phyloP scores from a whole-genome alignment of 179 eudicot species.

The Camellia oleifera region DNA sequence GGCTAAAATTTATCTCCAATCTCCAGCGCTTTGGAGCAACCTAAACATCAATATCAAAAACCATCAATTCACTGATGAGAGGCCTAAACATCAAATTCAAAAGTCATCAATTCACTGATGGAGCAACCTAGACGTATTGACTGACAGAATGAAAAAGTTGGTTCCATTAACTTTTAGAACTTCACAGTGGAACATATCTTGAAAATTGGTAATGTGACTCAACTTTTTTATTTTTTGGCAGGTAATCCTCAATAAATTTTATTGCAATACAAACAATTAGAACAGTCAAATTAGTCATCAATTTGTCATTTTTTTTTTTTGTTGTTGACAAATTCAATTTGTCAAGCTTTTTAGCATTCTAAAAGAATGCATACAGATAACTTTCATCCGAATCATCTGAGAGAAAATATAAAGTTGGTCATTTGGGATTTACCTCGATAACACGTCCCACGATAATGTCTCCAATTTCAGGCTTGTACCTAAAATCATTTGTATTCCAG shows the following conservation, averaged over 20 bases:
- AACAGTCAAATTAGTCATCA: not conserved
- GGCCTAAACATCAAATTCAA: slow-evolving; percentile 16
- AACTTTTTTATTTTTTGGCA: not conserved
- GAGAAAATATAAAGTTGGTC: not conserved
- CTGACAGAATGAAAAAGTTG: not conserved
- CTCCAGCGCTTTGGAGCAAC: slow-evolving; percentile 90
- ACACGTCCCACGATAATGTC: slow-evolving; percentile 90
- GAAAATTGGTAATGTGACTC: not conserved
- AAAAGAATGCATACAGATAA: not conserved
- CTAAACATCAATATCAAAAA: slow-evolving; percentile 26
- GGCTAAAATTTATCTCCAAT: slow-evolving; percentile 76
- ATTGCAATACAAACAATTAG: not conserved
- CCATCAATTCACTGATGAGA: not conserved
- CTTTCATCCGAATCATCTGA: not conserved
- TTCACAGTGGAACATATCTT: not conserved
- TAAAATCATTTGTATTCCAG: slow-evolving; percentile 17
- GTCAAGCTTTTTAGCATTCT: not conserved
- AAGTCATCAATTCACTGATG: not conserved
- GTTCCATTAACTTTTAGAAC: not conserved
- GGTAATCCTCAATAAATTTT: not conserved
- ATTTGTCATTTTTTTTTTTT: too few relatives aligned
- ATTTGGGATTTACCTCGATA: slow-evolving; percentile 51
- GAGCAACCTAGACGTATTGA: not conserved
- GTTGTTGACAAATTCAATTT: not conserved
- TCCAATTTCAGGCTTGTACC: slow-evolving; percentile 96